Conservation (phyloP, 2,329 filamentous ascomycete genomes). For the Epichloe hybrida region DNA sequence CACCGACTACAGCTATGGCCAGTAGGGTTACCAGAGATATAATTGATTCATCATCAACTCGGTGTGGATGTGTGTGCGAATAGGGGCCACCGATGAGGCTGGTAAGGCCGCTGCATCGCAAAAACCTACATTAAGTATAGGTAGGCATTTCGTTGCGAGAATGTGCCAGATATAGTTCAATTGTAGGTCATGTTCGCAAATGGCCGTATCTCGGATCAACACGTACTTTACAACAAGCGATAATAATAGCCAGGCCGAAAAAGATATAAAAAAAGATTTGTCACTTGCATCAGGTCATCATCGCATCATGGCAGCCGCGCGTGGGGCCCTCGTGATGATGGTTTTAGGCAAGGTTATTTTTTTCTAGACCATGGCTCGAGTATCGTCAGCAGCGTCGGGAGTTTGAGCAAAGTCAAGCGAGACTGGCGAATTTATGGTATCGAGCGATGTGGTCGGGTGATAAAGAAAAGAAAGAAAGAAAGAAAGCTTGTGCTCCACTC, state of each 20-base stretch:
- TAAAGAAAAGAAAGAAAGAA: slow-evolving; percentile 12
- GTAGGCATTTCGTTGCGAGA: neutral
- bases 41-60: slow-evolving; percentile 21
- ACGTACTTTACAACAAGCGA: neutral
- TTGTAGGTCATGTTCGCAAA: neutral
- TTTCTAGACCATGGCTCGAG: slow-evolving; percentile 44
- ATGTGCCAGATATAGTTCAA: neutral
- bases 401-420: slow-evolving; percentile 17
- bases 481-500: neutral
- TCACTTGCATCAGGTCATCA: slow-evolving; percentile 56
- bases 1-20: slow-evolving; percentile 13
- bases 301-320: slow-evolving; percentile 51
- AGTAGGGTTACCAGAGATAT: slow-evolving; percentile 32
- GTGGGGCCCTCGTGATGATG: slow-evolving; percentile 55
- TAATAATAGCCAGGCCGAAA: neutral
- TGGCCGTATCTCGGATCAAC: too few relatives aligned
- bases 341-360: slow-evolving; percentile 51
- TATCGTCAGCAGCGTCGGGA: slow-evolving; percentile 31
- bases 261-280: slow-evolving; percentile 20
- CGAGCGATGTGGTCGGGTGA: slow-evolving; percentile 30
- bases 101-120: neutral
- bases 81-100: neutral
- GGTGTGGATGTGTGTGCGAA: neutral
- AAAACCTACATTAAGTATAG: neutral
- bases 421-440: slow-evolving; percentile 22